These are phyloP conservation scores for Trichocomaceae sp. DNA, from an alignment of 2,329 filamentous ascomycete species.

Conservation along the genomic window DNA sequence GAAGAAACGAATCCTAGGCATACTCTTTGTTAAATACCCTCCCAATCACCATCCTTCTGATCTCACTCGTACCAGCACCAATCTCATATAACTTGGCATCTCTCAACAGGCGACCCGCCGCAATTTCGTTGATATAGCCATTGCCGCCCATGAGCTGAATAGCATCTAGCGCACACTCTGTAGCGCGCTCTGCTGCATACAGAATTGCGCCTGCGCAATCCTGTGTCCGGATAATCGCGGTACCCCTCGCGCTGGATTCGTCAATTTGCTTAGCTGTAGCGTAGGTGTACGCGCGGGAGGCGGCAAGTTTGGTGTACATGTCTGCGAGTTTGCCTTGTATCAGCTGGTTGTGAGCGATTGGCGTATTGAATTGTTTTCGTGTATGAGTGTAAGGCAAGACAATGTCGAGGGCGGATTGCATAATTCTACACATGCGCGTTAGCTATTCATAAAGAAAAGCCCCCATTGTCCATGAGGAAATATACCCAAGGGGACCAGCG, in stretches of 20 bases:
- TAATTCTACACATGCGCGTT: conserved; percentile 49
- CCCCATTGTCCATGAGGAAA: not conserved
- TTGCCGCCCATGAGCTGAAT: conserved; percentile 92
- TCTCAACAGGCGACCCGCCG: conserved; percentile 74
- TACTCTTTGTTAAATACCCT: conserved; percentile 86
- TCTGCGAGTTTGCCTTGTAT: conserved; percentile 90
- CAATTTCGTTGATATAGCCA: conserved; percentile 94
- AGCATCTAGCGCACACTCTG: conserved; percentile 49
- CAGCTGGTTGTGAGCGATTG: conserved; percentile 87
- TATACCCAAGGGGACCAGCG: conserved; percentile 73
- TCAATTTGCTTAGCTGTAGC: conserved; percentile 73
- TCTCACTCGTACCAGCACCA: conserved; percentile 90
- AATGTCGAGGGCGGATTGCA: conserved; percentile 85
- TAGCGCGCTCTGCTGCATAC: conserved; percentile 63
- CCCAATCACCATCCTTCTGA: conserved; percentile 90
- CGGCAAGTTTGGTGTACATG: conserved; percentile 93
- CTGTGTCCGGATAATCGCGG: conserved; percentile 62
- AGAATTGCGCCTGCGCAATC: conserved; percentile 93
- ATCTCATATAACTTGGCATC: conserved; percentile 88
- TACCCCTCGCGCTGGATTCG: conserved; percentile 49
- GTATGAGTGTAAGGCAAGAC: conserved; percentile 83
- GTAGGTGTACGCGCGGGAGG: conserved; percentile 81
- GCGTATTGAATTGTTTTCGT: conserved; percentile 77
- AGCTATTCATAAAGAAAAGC: not conserved
- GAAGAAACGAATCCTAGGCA: conserved; percentile 24